Conservation (phyloP, 495 filamentous ascomycete species). For the Umbilicaria muhlenbergii region DNA sequence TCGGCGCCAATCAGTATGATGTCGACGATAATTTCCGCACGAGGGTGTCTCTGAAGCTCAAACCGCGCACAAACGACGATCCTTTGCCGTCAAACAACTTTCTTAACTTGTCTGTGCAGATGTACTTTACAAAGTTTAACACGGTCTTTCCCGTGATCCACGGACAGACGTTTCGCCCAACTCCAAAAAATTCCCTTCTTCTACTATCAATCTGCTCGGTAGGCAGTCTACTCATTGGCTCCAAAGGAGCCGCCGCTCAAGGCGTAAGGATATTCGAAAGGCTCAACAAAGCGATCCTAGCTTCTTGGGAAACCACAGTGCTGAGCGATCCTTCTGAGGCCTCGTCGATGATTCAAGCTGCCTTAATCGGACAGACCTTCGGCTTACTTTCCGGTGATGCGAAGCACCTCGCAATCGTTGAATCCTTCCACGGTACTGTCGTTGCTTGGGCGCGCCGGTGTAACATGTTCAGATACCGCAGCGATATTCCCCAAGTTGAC, state of each 20-base stretch:
- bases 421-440: slow-evolving; percentile 25
- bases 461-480: slow-evolving; percentile 9
- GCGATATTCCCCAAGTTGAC: no score
- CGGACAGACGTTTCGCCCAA: slow-evolving; percentile 16
- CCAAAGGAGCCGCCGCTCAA: slow-evolving; percentile 14
- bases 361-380: slow-evolving; percentile 24
- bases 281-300: slow-evolving; percentile 22
- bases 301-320: slow-evolving; percentile 16
- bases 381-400: slow-evolving; percentile 21
- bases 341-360: slow-evolving; percentile 22
- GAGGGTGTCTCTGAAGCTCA: slow-evolving; percentile 14
- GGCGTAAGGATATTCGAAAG: slow-evolving; percentile 18
- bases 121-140: slow-evolving; percentile 20
- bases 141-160: slow-evolving; percentile 19
- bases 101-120: slow-evolving; percentile 17
- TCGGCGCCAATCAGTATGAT: not conserved
- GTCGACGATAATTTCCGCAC: slow-evolving; percentile 16
- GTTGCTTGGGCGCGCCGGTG: slow-evolving; percentile 21
- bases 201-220: slow-evolving; percentile 21
- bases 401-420: slow-evolving; percentile 15
- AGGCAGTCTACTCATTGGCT: slow-evolving; percentile 21
- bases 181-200: slow-evolving; percentile 17
- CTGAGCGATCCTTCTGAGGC: slow-evolving; percentile 15
- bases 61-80: slow-evolving; percentile 15
- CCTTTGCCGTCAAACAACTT: slow-evolving; percentile 14